Percentiles rank a stretch among this genome's conserved stretches.
Conservation (phyloP, 2,329 filamentous ascomycete genomes). For the Oidium heveae region DNA sequence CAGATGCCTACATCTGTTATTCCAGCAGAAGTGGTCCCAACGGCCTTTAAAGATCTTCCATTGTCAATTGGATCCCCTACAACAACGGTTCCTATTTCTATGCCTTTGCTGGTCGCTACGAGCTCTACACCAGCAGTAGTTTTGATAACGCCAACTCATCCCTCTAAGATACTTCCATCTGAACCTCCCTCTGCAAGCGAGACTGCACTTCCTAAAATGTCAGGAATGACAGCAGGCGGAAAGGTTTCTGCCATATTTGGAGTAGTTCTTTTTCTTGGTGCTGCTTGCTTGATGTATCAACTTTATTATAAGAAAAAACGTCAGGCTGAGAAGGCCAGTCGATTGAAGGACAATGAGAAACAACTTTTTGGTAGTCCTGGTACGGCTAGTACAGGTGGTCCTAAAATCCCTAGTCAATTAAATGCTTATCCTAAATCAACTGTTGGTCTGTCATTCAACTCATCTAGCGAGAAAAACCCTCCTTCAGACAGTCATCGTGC, state of each 20-base stretch:
- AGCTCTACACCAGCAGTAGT: constrained; percentile 1
- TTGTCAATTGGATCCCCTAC: background rate
- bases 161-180: constrained; percentile 2
- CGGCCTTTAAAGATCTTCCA: background rate
- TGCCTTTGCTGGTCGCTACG: constrained; percentile 1
- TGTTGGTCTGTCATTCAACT: background rate
- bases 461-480: background rate
- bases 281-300: constrained; percentile 41
- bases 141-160: background rate
- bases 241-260: constrained; percentile 67
- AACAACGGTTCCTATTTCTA: constrained; percentile 4
- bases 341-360: background rate
- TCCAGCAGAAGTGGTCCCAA: too few species aligned
- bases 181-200: constrained; percentile 2
- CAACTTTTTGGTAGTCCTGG: background rate
- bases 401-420: background rate
- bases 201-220: background rate
- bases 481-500: constrained; percentile 4
- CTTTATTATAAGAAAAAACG: constrained; percentile 46
- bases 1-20: too few species aligned
- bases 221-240: constrained; percentile 19
- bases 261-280: constrained; percentile 41
- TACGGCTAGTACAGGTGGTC: background rate
- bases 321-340: constrained; percentile 4
- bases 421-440: background rate